These are phyloP conservation scores for Naganishia vaughanmartiniae DNA, from an alignment of 768 basidiomycete species.

Conservation along the genomic window DNA sequence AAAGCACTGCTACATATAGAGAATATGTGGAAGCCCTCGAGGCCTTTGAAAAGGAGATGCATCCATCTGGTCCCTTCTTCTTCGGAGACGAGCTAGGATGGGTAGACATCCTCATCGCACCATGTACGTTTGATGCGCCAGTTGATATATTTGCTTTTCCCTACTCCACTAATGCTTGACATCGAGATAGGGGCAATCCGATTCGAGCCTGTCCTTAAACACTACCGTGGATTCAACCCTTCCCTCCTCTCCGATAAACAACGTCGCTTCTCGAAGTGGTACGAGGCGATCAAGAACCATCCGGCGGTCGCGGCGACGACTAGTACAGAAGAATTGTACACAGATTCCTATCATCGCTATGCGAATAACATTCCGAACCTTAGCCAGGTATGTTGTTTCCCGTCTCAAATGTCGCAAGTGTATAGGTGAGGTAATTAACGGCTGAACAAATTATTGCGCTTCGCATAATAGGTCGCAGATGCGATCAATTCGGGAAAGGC, in stretches of 20 bases:
- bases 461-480: slow-evolving; percentile 20
- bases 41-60: slow-evolving; percentile 25
- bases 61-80: slow-evolving; percentile 20
- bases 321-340: slow-evolving; percentile 26
- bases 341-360: slow-evolving; percentile 27
- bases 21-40: slow-evolving; percentile 26
- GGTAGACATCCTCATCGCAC: slow-evolving; percentile 27
- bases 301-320: slow-evolving; percentile 25
- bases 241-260: slow-evolving; percentile 9
- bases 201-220: slow-evolving; percentile 20
- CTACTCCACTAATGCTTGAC: background rate
- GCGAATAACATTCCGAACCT: slow-evolving; percentile 26
- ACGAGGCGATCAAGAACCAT: slow-evolving; percentile 17
- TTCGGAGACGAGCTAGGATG: slow-evolving; percentile 21
- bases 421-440: background rate
- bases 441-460: background rate
- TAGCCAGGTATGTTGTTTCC: slow-evolving; percentile 21
- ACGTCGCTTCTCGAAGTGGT: slow-evolving; percentile 23
- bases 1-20: background rate
- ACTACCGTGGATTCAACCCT: slow-evolving; percentile 24
- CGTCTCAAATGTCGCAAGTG: background rate
- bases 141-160: no score
- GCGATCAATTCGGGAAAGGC: slow-evolving; percentile 24
- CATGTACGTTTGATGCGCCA: background rate
- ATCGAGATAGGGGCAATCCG: slow-evolving; percentile 18